Evolutionary conservation across 2,329 filamentous ascomycete species (phyloP), one percentile per base, ranked within the genome.

Genomic region (Fusarium scirpi): DNA sequence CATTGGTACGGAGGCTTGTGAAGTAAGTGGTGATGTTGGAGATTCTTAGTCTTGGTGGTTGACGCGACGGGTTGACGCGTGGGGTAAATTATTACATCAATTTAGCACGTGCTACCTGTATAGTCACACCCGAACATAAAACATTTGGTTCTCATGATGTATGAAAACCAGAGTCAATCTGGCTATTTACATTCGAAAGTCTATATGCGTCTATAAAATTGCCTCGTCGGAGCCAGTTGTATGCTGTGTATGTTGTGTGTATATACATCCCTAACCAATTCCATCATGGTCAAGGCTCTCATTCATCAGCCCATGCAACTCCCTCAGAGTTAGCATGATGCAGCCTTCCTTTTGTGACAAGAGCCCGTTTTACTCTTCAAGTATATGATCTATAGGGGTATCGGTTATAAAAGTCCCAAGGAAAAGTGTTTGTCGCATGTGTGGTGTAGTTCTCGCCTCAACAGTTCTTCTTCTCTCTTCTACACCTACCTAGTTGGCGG

Each of bases 401-500:
- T 76, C 74, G 62, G 63, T 70, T 66, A 54, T 45, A 70, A 70
- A 27, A 27, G 52, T 66, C 64, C 48, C 65, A 71, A 67, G 43
- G 46, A 59, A 73, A 74, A 54, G 25, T 58, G 43, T 52, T 72
- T 41, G 59, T 69, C 44, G 25, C 52, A 54, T 63, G 54, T 62
- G 49, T 60, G 46, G 24, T 56, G 20, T 25, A 38, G 22, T 58
- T 22, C 25, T 60, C 38, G 34, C 45, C 45, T 24, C 58, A 11
- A 18, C 52, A 38, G 18, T 38, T 38, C 18, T 34, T 38, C 32
- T 34, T 9, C 16, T 49, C 44, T 53, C 59, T 59, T 15, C 27
- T 32, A 38, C 5, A 5, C 32, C 22, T 9, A 18, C 32, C 79
- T 67, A 90, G 71, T 86, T 89, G 20, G 88, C 87, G 22, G 87